phyloP scores from a whole-genome alignment of 2,329 filamentous ascomycete species.

The Apiospora rasikravindrae region DNA sequence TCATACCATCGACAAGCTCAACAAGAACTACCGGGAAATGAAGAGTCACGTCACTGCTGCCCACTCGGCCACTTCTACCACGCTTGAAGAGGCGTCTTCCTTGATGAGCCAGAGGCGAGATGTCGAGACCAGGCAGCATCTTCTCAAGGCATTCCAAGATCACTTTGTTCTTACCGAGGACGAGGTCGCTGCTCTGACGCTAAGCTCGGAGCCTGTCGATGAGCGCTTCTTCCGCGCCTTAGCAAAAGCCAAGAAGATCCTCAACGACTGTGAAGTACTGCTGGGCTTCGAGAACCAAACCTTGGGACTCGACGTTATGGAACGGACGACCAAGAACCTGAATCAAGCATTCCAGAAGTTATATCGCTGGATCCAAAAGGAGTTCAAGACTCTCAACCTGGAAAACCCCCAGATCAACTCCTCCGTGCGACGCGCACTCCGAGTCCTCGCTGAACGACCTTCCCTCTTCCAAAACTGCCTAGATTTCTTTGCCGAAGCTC shows the following conservation, averaged over 20 bases:
- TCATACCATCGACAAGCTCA: slow-evolving; percentile 76
- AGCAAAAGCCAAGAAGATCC: slow-evolving; percentile 81
- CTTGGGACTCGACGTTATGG: slow-evolving; percentile 87
- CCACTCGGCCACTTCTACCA: slow-evolving; percentile 73
- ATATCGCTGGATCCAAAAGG: slow-evolving; percentile 91
- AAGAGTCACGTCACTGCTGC: slow-evolving; percentile 77
- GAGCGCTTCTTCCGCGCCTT: slow-evolving; percentile 83
- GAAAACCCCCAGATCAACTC: slow-evolving; percentile 93
- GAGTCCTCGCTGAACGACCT: slow-evolving; percentile 87
- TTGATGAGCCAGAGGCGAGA: slow-evolving; percentile 76
- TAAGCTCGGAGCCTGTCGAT: slow-evolving; percentile 80
- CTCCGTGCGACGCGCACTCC: slow-evolving; percentile 80
- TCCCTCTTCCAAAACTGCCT: slow-evolving; percentile 92
- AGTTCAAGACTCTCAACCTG: slow-evolving; percentile 89
- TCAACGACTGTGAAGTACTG: slow-evolving; percentile 85
- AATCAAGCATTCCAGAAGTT: slow-evolving; percentile 94
- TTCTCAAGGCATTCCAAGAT: slow-evolving; percentile 76
- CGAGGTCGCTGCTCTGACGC: slow-evolving; percentile 76
- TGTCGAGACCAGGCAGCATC: slow-evolving; percentile 78
- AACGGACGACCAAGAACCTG: slow-evolving; percentile 84
- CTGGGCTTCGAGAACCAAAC: slow-evolving; percentile 90
- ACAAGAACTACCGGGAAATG: slow-evolving; percentile 81
- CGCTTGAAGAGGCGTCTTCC: slow-evolving; percentile 76
- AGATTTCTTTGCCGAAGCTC: slow-evolving; percentile 88
- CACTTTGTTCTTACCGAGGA: slow-evolving; percentile 88